Evolutionary conservation across 495 filamentous ascomycete genomes (phyloP).

Genomic region (Hamigera avellanea): DNA sequence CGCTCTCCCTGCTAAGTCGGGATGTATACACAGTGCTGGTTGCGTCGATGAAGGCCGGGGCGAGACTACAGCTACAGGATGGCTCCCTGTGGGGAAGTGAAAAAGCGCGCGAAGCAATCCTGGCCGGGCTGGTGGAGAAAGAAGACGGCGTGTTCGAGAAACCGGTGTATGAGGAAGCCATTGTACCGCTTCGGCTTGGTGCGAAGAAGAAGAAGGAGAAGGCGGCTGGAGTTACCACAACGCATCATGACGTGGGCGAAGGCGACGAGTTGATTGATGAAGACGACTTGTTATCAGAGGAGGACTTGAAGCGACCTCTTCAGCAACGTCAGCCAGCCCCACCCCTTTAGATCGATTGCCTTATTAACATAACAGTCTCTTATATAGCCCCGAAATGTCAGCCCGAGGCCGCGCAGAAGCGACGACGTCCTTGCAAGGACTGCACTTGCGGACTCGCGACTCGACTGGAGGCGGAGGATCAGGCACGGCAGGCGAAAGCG

Average conservation of each 20-base stretch:
- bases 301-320: constrained; percentile 61
- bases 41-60: constrained; percentile 57
- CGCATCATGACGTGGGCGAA: constrained; percentile 11
- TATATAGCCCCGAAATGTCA: constrained; percentile 76
- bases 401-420: constrained; percentile 76
- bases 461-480: constrained; percentile 70
- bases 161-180: constrained; percentile 49
- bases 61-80: constrained; percentile 57
- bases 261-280: constrained; percentile 86
- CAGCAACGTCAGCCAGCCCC: constrained; percentile 73
- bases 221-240: constrained; percentile 12
- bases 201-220: constrained; percentile 50
- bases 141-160: constrained; percentile 56
- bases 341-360: too few species aligned
- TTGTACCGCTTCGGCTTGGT: constrained; percentile 63
- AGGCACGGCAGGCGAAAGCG: constrained; percentile 49
- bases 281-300: constrained; percentile 70
- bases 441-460: constrained; percentile 87
- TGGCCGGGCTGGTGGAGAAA: constrained; percentile 64
- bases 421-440: constrained; percentile 91
- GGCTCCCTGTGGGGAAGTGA: constrained; percentile 33
- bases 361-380: too few species aligned
- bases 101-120: constrained; percentile 57
- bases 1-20: constrained; percentile 47
- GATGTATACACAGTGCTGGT: constrained; percentile 59